Percentiles rank a stretch among this genome's conserved stretches.
Conservation (phyloP, 345 rosid genomes). For the Corchorus olitorius region DNA sequence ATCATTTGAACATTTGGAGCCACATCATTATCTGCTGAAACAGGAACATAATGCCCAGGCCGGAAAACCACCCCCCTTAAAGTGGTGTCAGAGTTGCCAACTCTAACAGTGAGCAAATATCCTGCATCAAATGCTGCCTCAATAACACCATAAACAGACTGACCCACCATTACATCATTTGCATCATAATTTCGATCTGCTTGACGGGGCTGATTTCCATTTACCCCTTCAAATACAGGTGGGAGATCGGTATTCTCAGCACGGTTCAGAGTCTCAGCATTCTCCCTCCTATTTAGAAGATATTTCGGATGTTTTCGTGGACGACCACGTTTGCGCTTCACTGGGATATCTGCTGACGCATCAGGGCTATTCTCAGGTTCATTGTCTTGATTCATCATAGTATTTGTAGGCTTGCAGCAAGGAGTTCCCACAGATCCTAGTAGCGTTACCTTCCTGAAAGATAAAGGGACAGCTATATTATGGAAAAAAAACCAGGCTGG, state of each 20-base stretch:
- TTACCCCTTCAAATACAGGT: constrained; percentile 36
- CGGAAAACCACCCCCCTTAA: constrained; percentile 82
- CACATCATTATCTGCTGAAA: constrained; percentile 61
- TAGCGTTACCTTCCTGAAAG: neutral
- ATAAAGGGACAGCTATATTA: neutral
- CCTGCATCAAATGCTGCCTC: constrained; percentile 81
- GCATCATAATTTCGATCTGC: constrained; percentile 32
- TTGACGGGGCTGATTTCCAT: constrained; percentile 37
- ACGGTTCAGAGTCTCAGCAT: constrained; percentile 19
- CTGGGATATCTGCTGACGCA: constrained; percentile 43
- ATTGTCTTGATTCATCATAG: constrained; percentile 50
- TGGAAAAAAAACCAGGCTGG: neutral
- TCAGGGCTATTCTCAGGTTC: constrained; percentile 38
- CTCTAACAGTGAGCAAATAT: constrained; percentile 68
- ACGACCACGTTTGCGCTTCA: constrained; percentile 86
- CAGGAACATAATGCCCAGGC: constrained; percentile 68
- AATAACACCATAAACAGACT: constrained; percentile 65
- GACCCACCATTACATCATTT: constrained; percentile 60
- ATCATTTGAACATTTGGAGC: constrained; percentile 81
- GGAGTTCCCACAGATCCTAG: constrained; percentile 9
- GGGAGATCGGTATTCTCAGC: constrained; percentile 39
- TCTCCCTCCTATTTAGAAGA: constrained; percentile 24
- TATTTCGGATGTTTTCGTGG: constrained; percentile 67
- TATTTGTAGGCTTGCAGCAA: neutral
- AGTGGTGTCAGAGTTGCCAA: constrained; percentile 55